phyloP scores from a whole-genome alignment of 192 early-diverging fungal genomes.

The Helicostylum pulchrum region DNA sequence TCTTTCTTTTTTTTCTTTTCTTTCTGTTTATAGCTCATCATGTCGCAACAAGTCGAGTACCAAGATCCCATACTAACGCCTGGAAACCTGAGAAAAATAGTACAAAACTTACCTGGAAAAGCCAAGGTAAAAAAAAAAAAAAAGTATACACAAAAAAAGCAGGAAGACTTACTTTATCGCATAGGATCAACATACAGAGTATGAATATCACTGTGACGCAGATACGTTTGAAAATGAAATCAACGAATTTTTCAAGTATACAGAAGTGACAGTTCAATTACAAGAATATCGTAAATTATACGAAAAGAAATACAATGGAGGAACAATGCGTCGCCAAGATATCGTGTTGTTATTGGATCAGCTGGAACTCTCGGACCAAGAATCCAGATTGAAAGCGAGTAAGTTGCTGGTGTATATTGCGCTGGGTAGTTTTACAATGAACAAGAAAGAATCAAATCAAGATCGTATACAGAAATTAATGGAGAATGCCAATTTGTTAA shows the following conservation, averaged over 20 bases:
- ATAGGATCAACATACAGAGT: conserved; percentile 33
- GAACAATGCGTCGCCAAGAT: conserved; percentile 43
- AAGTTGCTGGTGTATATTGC: conserved; percentile 62
- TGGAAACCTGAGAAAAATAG: conserved; percentile 52
- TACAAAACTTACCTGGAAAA: conserved; percentile 48
- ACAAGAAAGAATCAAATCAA: background rate
- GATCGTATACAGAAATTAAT: conserved; percentile 53
- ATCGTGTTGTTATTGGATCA: conserved; percentile 54
- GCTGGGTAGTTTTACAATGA: conserved; percentile 47
- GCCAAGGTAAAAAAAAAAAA: conserved; percentile 36
- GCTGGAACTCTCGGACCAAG: conserved; percentile 50
- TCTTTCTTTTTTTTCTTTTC: background rate
- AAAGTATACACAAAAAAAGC: conserved; percentile 37
- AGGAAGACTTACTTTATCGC: background rate
- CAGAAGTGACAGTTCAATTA: conserved; percentile 43
- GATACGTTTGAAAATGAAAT: conserved; percentile 50
- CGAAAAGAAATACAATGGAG: conserved; percentile 41
- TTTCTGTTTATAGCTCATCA: background rate
- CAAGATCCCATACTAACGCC: conserved; percentile 48
- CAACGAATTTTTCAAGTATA: conserved; percentile 57
- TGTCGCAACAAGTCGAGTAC: conserved; percentile 16
- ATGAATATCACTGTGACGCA: conserved; percentile 47
- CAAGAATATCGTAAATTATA: conserved; percentile 39
- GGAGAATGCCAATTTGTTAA: conserved; percentile 54
- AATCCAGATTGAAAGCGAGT: conserved; percentile 46